phyloP scores from a whole-genome alignment of 2,329 filamentous ascomycete genomes.

The Fusarium sp. region DNA sequence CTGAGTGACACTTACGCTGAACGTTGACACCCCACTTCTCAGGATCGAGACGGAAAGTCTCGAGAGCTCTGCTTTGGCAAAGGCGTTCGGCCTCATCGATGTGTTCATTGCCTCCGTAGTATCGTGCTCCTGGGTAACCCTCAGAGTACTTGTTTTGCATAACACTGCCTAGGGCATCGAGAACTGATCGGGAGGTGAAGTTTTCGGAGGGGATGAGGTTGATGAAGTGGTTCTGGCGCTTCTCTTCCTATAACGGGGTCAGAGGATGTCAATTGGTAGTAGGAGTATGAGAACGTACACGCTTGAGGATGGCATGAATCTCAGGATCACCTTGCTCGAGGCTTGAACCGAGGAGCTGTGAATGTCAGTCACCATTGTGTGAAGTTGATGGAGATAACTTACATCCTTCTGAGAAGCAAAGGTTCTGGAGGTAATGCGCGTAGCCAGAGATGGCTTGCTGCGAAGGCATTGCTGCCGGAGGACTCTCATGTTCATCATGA shows the following conservation, averaged over 20 bases:
- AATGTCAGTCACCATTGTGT: slow-evolving; percentile 11
- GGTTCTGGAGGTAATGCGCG: slow-evolving; percentile 34
- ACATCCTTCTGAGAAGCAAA: slow-evolving; percentile 44
- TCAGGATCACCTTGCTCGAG: slow-evolving; percentile 85
- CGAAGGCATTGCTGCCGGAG: slow-evolving; percentile 44
- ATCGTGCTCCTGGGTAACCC: slow-evolving; percentile 92
- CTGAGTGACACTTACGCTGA: slow-evolving; percentile 69
- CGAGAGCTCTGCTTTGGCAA: slow-evolving; percentile 86
- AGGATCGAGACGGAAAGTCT: slow-evolving; percentile 83
- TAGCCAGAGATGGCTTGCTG: slow-evolving; percentile 40
- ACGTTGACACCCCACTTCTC: slow-evolving; percentile 97
- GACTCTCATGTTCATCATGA: slow-evolving; percentile 43
- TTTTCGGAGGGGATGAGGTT: slow-evolving; percentile 94
- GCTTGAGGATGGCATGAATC: slow-evolving; percentile 87
- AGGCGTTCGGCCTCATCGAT: slow-evolving; percentile 89
- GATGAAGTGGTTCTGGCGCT: slow-evolving; percentile 94
- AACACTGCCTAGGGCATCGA: slow-evolving; percentile 87
- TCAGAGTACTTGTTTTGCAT: slow-evolving; percentile 99
- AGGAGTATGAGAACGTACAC: slow-evolving; percentile 63
- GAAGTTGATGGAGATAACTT: background rate
- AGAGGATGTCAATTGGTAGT: background rate
- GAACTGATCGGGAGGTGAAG: slow-evolving; percentile 88
- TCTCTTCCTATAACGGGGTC: slow-evolving; percentile 76
- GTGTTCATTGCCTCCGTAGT: slow-evolving; percentile 95
- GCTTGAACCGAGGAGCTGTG: slow-evolving; percentile 78